phyloP scores from a whole-genome alignment of 2,329 filamentous ascomycete species.

The Aspergillus eucalypticola region DNA sequence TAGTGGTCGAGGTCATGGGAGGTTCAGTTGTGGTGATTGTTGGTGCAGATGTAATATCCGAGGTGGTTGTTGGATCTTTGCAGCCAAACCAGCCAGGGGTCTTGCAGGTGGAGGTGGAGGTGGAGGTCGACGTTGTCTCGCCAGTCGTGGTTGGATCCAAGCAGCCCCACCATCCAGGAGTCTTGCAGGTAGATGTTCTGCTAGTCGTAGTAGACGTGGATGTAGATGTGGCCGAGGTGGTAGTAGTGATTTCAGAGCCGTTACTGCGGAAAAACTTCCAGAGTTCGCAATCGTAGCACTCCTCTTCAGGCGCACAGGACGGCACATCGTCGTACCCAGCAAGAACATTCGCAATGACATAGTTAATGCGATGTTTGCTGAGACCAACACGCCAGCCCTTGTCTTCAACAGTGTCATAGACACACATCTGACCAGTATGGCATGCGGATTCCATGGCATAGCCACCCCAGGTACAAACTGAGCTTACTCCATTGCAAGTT shows the following conservation, averaged over 20 bases:
- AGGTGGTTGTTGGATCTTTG: slow-evolving; percentile 37
- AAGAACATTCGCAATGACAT: slow-evolving; percentile 85
- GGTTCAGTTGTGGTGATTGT: slow-evolving; percentile 21
- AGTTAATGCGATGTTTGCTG: slow-evolving; percentile 85
- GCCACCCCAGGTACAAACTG: slow-evolving; percentile 84
- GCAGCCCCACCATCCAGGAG: slow-evolving; percentile 85
- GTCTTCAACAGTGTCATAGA: slow-evolving; percentile 89
- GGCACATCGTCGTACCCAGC: slow-evolving; percentile 80
- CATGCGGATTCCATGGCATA: slow-evolving; percentile 95
- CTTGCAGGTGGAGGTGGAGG: slow-evolving; percentile 41
- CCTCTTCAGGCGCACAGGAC: slow-evolving; percentile 71
- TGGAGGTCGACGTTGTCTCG: slow-evolving; percentile 33
- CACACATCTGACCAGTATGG: slow-evolving; percentile 82
- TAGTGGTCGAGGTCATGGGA: slow-evolving; percentile 21
- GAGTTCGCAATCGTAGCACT: slow-evolving; percentile 83
- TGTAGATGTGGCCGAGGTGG: slow-evolving; percentile 57
- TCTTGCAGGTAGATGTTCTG: slow-evolving; percentile 82
- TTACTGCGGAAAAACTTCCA: slow-evolving; percentile 98
- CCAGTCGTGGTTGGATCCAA: slow-evolving; percentile 52
- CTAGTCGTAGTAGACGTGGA: slow-evolving; percentile 50
- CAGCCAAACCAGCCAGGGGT: slow-evolving; percentile 49
- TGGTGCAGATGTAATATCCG: slow-evolving; percentile 21
- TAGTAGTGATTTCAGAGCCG: slow-evolving; percentile 69
- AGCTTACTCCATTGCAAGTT: slow-evolving; percentile 85
- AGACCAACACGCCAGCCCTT: slow-evolving; percentile 90